Base-by-base conservation (phyloP, 2,329 filamentous ascomycete genomes). In the Dactylellina drechsleri region DNA sequence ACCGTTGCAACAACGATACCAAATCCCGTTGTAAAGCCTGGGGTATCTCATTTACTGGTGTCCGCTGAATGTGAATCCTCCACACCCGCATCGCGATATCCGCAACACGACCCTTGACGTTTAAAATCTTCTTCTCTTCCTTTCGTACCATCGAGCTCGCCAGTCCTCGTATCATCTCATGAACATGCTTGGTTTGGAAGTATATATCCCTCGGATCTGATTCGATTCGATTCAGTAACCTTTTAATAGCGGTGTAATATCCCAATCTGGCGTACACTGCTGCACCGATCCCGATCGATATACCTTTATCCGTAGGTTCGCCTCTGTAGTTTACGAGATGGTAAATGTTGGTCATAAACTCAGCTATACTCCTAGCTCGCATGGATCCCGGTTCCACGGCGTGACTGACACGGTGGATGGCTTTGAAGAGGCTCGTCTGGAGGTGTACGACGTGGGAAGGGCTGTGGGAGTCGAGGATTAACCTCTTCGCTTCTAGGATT, bases 401-500 rank as follows among this genome's bases (percentile, higher is more conserved):
- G 8, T n/a, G 1, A 4, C 43, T 54, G 16, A 64, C 26, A 4
- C 71, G 64, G n/a, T 58, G 40, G 41, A 75, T 58, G 7, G 71
- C 64, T 13, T 45, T 43, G 18, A 75, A 50, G 4, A 75, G n/a
- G n/a, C 50, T 18, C 5, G 64, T 58, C 47, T 75, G 71, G 4
- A 64, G 23, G 7, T 41, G 41, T n/a, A 75, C 26, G 23, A 68
- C 57, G 6, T 54, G 52, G 7, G 16, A 23, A 6, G 20, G 41
- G 2, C 36, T 13, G 52, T 49, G 45, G 52, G 60, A 65, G 45
- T 67, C 52, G 23, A 65, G 52, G 8, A 75, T 52, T 26, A 75
- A 43, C 15, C 45, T 43, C 20, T 75, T 75, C 15, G 58, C 71
- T 47, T 75, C 71, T 20, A 75, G 64, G 26, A 75, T 45, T 23